A percentile compares a stretch with the other conserved stretches of the same genome.
phyloP scores from a whole-genome alignment of 176 grass and related monocot genomes.

The Oryza longistaminata region DNA sequence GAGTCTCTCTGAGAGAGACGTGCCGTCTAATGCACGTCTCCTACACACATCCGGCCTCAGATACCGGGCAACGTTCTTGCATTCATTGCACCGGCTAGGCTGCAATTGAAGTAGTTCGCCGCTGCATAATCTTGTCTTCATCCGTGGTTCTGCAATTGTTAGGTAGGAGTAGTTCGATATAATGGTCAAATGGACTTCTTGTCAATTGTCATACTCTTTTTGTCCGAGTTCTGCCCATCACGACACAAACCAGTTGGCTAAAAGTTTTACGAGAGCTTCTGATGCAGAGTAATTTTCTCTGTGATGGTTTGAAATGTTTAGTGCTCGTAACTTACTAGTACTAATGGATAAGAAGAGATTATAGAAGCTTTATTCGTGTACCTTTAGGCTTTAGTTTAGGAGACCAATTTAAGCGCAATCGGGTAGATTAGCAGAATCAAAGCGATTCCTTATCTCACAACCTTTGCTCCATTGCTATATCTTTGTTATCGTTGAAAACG shows the following conservation, averaged over 20 bases:
- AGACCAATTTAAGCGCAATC: slow-evolving; percentile 20
- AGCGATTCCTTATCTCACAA: slow-evolving; percentile 32
- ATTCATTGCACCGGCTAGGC: slow-evolving; percentile 25
- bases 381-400: neutral
- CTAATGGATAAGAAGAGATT: neutral
- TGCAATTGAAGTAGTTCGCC: neutral
- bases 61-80: neutral
- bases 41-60: neutral
- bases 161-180: neutral
- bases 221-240: no score
- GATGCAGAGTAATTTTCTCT: neutral
- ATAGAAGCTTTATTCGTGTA: neutral
- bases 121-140: neutral
- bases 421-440: slow-evolving; percentile 26
- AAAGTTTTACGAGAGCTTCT: neutral
- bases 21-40: slow-evolving; percentile 48
- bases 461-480: neutral
- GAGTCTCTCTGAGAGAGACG: slow-evolving; percentile 17
- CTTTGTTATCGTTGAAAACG: neutral
- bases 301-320: neutral
- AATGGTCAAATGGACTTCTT: slow-evolving; percentile 23
- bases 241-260: slow-evolving; percentile 32
- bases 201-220: neutral
- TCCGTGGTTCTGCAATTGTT: neutral
- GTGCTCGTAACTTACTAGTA: neutral